These are phyloP conservation scores for Boletus vermiculosoides DNA, from an alignment of 768 basidiomycete genomes.

Conservation along the genomic window DNA sequence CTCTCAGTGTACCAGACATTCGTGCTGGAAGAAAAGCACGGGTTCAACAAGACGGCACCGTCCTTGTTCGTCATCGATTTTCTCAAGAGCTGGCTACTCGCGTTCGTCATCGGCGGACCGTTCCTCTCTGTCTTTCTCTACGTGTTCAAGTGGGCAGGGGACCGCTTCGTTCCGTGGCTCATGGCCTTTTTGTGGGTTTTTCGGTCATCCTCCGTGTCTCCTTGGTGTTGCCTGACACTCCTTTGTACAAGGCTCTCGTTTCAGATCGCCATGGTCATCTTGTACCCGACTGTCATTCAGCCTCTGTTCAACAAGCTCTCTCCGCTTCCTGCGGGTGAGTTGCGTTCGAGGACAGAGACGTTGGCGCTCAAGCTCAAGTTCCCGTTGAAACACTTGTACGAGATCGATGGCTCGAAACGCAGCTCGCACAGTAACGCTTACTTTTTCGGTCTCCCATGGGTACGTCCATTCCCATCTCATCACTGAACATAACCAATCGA, in stretches of 20 bases:
- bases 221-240: neutral
- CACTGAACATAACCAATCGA: neutral
- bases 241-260: slow-evolving; percentile 58
- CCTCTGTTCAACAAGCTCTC: slow-evolving; percentile 98
- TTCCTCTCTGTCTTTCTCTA: slow-evolving; percentile 85
- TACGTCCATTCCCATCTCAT: slow-evolving; percentile 30
- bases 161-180: slow-evolving; percentile 88
- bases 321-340: slow-evolving; percentile 72
- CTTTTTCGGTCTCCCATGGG: slow-evolving; percentile 97
- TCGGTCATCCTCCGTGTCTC: slow-evolving; percentile 18
- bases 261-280: slow-evolving; percentile 79
- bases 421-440: slow-evolving; percentile 97
- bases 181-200: slow-evolving; percentile 82
- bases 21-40: slow-evolving; percentile 90
- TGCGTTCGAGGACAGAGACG: slow-evolving; percentile 73
- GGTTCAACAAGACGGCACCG: slow-evolving; percentile 94
- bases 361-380: slow-evolving; percentile 84
- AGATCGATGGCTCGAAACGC: slow-evolving; percentile 96
- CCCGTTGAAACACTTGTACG: slow-evolving; percentile 91
- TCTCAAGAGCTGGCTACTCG: slow-evolving; percentile 75
- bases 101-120: slow-evolving; percentile 73
- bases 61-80: slow-evolving; percentile 74
- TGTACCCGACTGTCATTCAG: slow-evolving; percentile 87
- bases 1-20: slow-evolving; percentile 86
- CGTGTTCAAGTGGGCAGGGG: slow-evolving; percentile 92